Evolutionary conservation across 2,329 filamentous ascomycete genomes (phyloP).

Genomic region (Hymenoscyphus salicellus): DNA sequence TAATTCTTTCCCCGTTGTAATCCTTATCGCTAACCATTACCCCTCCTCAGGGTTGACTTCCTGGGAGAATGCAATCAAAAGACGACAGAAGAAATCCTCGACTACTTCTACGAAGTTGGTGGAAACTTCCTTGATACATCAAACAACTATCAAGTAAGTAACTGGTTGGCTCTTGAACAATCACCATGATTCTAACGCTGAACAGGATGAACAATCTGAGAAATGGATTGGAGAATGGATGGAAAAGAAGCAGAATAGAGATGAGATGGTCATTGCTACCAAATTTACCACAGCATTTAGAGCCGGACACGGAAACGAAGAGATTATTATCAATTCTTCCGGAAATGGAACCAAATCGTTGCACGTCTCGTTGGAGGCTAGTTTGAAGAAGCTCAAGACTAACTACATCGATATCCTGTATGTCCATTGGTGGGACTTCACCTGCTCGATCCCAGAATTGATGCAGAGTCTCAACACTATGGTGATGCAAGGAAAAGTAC

Average conservation of each 20-base stretch:
- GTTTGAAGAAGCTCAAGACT: slow-evolving; percentile 60
- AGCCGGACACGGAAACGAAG: slow-evolving; percentile 29
- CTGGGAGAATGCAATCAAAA: slow-evolving; percentile 66
- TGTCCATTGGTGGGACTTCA: slow-evolving; percentile 67
- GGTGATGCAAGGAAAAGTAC: slow-evolving; percentile 59
- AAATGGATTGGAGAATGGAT: slow-evolving; percentile 70
- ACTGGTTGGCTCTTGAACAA: not conserved
- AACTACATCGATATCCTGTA: slow-evolving; percentile 68
- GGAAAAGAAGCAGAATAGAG: slow-evolving; percentile 59
- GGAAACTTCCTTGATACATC: slow-evolving; percentile 69
- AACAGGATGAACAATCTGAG: slow-evolving; percentile 58
- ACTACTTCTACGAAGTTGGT: slow-evolving; percentile 53
- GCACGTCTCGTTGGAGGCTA: slow-evolving; percentile 52
- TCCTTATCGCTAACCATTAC: not conserved
- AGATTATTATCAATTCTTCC: slow-evolving; percentile 46
- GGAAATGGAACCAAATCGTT: slow-evolving; percentile 64
- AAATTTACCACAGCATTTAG: slow-evolving; percentile 46
- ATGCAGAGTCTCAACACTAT: slow-evolving; percentile 67
- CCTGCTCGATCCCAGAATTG: slow-evolving; percentile 61
- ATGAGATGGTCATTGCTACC: slow-evolving; percentile 65
- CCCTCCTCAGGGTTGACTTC: slow-evolving; percentile 43
- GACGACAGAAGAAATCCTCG: slow-evolving; percentile 53
- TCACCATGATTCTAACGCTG: slow-evolving; percentile 43
- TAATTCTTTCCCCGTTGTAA: slow-evolving; percentile 7
- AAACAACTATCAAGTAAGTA: slow-evolving; percentile 57